Conservation (phyloP, 2,329 filamentous ascomycete genomes). For the Stemphylium lycopersici region DNA sequence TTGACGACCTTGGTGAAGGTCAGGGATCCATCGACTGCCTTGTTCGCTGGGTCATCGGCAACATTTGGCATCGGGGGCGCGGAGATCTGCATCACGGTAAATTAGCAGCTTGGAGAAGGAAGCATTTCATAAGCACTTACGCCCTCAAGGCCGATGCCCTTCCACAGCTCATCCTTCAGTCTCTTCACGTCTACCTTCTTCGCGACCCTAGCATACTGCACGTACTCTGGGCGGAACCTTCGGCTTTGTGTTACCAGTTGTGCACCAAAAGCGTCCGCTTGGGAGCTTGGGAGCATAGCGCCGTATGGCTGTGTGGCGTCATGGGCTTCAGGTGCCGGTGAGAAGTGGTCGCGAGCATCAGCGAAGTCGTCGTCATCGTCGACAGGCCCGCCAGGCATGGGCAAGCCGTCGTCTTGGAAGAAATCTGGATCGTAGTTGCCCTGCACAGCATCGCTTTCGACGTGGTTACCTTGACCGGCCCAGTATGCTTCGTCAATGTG, state of each 20-base stretch:
- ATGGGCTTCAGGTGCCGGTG: conserved; percentile 62
- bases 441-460: conserved; percentile 62
- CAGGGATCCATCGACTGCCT: conserved; percentile 62
- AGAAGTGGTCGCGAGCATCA: conserved; percentile 80
- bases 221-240: conserved; percentile 66
- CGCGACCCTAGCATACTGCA: conserved; percentile 68
- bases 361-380: conserved; percentile 75
- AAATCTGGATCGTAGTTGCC: conserved; percentile 97
- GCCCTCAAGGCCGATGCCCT: conserved; percentile 61
- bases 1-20: conserved; percentile 95
- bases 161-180: conserved; percentile 70
- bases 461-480: conserved; percentile 63
- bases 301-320: conserved; percentile 35
- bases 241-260: conserved; percentile 68
- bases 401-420: conserved; percentile 86
- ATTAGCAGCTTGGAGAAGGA: neutral
- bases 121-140: conserved; percentile 29
- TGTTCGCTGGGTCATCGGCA: conserved; percentile 39
- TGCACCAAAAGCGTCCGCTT: conserved; percentile 64
- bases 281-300: conserved; percentile 60
- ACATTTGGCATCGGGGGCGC: conserved; percentile 21
- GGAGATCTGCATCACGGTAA: conserved; percentile 28
- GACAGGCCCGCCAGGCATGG: conserved; percentile 66
- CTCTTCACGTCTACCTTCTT: conserved; percentile 71
- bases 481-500: conserved; percentile 97